Evolutionary conservation across 768 basidiomycete genomes (phyloP).

Genomic region (Boletus sp.): DNA sequence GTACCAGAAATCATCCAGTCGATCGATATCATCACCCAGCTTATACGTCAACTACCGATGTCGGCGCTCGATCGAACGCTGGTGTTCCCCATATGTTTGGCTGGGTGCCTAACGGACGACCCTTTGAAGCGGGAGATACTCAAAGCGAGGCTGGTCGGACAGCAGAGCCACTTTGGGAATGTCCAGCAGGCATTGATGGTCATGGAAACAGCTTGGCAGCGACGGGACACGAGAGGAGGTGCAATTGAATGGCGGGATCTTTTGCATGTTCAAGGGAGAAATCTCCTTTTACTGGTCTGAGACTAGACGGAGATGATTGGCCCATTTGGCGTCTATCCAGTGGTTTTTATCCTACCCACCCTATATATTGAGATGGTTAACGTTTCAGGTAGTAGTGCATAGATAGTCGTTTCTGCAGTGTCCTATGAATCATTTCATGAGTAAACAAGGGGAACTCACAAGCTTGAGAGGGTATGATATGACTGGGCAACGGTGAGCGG

Average conservation of each 20-base stretch:
- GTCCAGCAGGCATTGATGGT: slow-evolving; percentile 52
- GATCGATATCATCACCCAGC: slow-evolving; percentile 51
- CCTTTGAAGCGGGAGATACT: slow-evolving; percentile 54
- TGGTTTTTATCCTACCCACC: slow-evolving; percentile 19
- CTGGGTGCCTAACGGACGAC: slow-evolving; percentile 72
- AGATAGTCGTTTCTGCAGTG: slow-evolving; percentile 13
- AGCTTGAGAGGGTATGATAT: neutral
- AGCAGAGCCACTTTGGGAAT: slow-evolving; percentile 60
- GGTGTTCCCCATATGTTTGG: slow-evolving; percentile 70
- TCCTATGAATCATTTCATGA: slow-evolving; percentile 10
- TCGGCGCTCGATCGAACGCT: slow-evolving; percentile 64
- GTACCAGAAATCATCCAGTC: slow-evolving; percentile 66
- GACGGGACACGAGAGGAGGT: slow-evolving; percentile 52
- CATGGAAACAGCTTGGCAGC: slow-evolving; percentile 71
- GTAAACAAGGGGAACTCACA: slow-evolving; percentile 3
- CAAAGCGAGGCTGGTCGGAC: slow-evolving; percentile 50
- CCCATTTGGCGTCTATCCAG: neutral
- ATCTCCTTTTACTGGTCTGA: slow-evolving; percentile 31
- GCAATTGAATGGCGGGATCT: slow-evolving; percentile 61
- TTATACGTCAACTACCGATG: slow-evolving; percentile 50
- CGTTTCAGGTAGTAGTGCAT: slow-evolving; percentile 14
- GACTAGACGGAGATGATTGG: slow-evolving; percentile 2
- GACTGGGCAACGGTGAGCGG: neutral
- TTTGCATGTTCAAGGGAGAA: slow-evolving; percentile 31
- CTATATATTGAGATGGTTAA: slow-evolving; percentile 7